Conservation (phyloP, 805 yeast genomes). For the Wickerhamiella domercqiae region DNA sequence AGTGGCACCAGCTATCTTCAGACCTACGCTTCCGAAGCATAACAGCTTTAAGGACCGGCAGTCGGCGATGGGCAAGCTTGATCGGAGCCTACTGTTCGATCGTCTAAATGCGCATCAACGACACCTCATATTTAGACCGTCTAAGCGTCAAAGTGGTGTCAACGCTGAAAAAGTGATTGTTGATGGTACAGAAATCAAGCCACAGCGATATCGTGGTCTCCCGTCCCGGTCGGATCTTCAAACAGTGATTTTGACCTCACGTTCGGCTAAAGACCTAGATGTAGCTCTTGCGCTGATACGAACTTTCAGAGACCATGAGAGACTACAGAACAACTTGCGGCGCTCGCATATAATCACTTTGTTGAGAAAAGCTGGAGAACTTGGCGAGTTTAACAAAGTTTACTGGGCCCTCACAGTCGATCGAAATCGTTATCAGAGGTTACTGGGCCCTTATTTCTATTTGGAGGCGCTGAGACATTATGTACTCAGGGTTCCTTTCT, state of each 20-base stretch:
- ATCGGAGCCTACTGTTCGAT: slow-evolving; percentile 12
- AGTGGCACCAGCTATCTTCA: neutral
- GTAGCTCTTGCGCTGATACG: slow-evolving; percentile 10
- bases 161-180: neutral
- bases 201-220: slow-evolving; percentile 17
- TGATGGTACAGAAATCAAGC: slow-evolving; percentile 5
- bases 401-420: slow-evolving; percentile 4
- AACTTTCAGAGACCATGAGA: slow-evolving; percentile 12
- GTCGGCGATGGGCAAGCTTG: slow-evolving; percentile 8
- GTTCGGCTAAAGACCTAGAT: slow-evolving; percentile 13
- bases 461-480: slow-evolving; percentile 14
- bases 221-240: slow-evolving; percentile 17
- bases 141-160: slow-evolving; percentile 1
- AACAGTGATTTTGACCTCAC: slow-evolving; percentile 10
- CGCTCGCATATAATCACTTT: slow-evolving; percentile 14
- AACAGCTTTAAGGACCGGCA: slow-evolving; percentile 3
- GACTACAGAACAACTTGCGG: slow-evolving; percentile 9
- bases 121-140: slow-evolving; percentile 16
- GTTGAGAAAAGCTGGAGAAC: slow-evolving; percentile 16
- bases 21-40: neutral
- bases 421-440: slow-evolving; percentile 3
- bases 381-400: slow-evolving; percentile 13
- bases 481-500: slow-evolving; percentile 13
- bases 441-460: slow-evolving; percentile 7
- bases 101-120: slow-evolving; percentile 12